phyloP scores from a whole-genome alignment of 2,329 filamentous ascomycete genomes.

The Epichloe sylvatica region DNA sequence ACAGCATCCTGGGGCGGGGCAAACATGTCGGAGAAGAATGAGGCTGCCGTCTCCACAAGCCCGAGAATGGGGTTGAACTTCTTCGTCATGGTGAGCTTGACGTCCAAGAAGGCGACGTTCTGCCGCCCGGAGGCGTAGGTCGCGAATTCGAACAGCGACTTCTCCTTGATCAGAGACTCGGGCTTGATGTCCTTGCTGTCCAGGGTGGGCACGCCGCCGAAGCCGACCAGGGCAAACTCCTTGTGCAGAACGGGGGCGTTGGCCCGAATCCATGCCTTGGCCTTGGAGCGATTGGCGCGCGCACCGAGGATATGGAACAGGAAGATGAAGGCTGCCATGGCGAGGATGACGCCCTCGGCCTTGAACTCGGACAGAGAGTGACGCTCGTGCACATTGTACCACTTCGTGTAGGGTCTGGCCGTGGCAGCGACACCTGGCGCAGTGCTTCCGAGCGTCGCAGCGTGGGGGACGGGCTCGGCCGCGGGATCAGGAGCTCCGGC shows the following conservation, averaged over 20 bases:
- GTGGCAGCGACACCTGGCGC: constrained; percentile 33
- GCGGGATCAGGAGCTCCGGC: constrained; percentile 60
- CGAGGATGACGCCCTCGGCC: constrained; percentile 70
- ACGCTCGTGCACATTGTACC: constrained; percentile 95
- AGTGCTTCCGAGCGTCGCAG: constrained; percentile 31
- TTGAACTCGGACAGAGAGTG: constrained; percentile 72
- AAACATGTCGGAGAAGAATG: constrained; percentile 71
- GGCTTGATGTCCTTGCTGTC: constrained; percentile 25
- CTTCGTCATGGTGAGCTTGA: constrained; percentile 69
- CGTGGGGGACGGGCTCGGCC: constrained; percentile 33
- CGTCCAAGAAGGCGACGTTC: constrained; percentile 83
- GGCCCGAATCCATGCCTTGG: constrained; percentile 64
- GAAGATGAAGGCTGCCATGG: constrained; percentile 60
- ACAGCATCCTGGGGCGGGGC: constrained; percentile 54
- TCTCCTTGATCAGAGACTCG: constrained; percentile 58
- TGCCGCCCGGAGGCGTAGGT: constrained; percentile 83
- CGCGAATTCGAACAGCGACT: constrained; percentile 71
- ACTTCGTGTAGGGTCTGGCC: constrained; percentile 66
- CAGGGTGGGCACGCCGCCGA: constrained; percentile 42
- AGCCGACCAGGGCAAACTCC: constrained; percentile 84
- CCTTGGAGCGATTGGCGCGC: constrained; percentile 64
- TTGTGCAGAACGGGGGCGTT: constrained; percentile 57
- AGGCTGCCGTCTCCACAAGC: constrained; percentile 49
- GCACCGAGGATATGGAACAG: constrained; percentile 71
- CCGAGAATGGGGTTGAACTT: constrained; percentile 65